Base-by-base conservation (phyloP, 2,329 filamentous ascomycete species). In the Epichloe baconii region DNA sequence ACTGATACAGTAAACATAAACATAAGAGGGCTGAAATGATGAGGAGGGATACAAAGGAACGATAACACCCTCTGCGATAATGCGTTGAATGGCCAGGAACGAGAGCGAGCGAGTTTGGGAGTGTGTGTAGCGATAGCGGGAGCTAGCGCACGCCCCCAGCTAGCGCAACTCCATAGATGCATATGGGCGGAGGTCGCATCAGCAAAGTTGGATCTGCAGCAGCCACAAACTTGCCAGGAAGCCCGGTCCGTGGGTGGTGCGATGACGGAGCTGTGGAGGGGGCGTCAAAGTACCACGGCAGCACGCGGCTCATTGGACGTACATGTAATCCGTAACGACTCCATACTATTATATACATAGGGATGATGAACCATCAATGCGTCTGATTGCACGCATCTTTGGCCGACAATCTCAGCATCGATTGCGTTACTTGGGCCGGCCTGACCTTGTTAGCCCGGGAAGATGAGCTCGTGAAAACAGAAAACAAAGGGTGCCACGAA, bases 141-240 rank as follows among this genome's bases (percentile, higher is more conserved):
- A 64, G 53, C 64, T 66, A 66, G 56, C 47, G 58, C 54, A 58
- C 44, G 51, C 51, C 54, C 55, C 54, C 35, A 8, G 51, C 57
- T 59, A 59, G 57, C 53, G 50, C 54, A 47, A 58, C 57, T 60
- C 61, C 53, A 53, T 66, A 64, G 43, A 57, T 62, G 59, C 63
- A 65, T 65, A 48, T 44, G 41, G 40, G 48, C 40, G 51, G 51
- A 23, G 17, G 15, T 11, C 43, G 17, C 44, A 41, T 44, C 41
- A 41, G 12, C 49, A 37, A 51, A 26, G 44, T 41, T 44, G 49
- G 47, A 45, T 44, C 46, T 38, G 17, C n/a, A 26, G 41, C 15
- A 49, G 48, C 48, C 48, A 49, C 31, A 35, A 48, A 40, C 19
- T 14, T 17, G 7, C 31, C 36, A 7, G 19, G 11, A 19, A 44